phyloP scores from a whole-genome alignment of 2,329 filamentous ascomycete species.

The Emmonsiellopsis sp. region DNA sequence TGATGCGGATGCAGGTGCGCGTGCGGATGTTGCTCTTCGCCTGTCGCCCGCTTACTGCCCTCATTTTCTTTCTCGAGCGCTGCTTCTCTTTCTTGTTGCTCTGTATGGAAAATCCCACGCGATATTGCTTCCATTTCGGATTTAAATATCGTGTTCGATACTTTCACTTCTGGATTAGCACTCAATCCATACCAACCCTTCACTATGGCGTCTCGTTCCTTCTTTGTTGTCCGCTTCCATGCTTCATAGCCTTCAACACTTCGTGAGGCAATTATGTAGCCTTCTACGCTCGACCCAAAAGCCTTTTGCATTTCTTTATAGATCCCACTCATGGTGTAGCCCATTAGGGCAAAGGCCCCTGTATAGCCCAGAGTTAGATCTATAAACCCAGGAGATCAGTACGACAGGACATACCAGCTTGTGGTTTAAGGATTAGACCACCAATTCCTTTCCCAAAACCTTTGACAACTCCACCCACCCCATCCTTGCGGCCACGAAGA shows the following conservation, averaged over 20 bases:
- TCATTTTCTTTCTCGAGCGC: neutral
- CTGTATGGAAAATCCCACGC: slow-evolving; percentile 10
- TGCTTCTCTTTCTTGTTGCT: slow-evolving; percentile 3
- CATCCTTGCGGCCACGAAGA: slow-evolving; percentile 58
- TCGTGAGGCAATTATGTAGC: slow-evolving; percentile 70
- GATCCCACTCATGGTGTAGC: slow-evolving; percentile 74
- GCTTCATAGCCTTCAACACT: slow-evolving; percentile 68
- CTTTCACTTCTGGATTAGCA: slow-evolving; percentile 47
- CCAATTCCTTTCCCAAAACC: slow-evolving; percentile 77
- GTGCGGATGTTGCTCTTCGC: neutral
- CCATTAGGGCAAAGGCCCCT: slow-evolving; percentile 63
- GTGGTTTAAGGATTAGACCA: slow-evolving; percentile 72
- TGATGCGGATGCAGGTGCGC: too few relatives aligned
- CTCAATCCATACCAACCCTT: slow-evolving; percentile 55
- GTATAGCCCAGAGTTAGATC: neutral
- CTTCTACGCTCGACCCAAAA: slow-evolving; percentile 62
- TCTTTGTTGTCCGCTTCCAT: slow-evolving; percentile 42
- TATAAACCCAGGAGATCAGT: neutral
- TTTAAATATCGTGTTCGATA: slow-evolving; percentile 46
- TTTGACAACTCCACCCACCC: slow-evolving; percentile 60
- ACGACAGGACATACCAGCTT: slow-evolving; percentile 51
- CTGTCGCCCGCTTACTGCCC: neutral
- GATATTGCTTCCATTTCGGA: slow-evolving; percentile 23
- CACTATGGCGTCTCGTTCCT: slow-evolving; percentile 58
- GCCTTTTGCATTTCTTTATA: slow-evolving; percentile 66